Base-by-base conservation (phyloP, 1,284 basidiomycete genomes). In the Rhodotorula sp. region DNA sequence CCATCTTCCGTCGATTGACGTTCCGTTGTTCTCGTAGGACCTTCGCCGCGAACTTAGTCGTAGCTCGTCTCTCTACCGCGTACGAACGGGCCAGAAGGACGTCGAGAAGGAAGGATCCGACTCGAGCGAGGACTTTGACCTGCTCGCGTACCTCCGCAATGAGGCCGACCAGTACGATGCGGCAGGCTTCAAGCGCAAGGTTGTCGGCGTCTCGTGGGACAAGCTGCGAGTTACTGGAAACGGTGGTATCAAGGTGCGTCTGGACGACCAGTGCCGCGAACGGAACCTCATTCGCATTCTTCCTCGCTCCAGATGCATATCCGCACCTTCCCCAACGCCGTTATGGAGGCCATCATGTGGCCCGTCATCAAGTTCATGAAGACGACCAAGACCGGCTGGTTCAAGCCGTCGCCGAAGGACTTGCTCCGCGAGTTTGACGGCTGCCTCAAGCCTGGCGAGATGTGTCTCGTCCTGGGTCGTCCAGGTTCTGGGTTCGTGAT, bases 111-210 rank as follows among this genome's bases (percentile, higher is more conserved):
- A 60, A 20, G 72, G 65, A 19, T 46, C 51, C 9, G 64, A 73
- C 29, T 13, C 30, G 11, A 55, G 57, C 30, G 71, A 81, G 53
- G 77, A 77, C 48, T 92, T 91, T 76, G 86, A 91, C 79, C 84
- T 94, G 13, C 85, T 86, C 44, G 89, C 89, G 62, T 92, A 90
- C 76, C 84, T 95, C 24, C 84, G 85, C 4, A 87, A 85, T 36
- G 88, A 88, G 74, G 85, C 88, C 10, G 48, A 56, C 32, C 59
- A 56, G 57, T 83, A 85, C 66, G 87, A 91, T 70, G 79, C 82
- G 36, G 88, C 89, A 10, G 90, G 90, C 8, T 89, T 93, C 76
- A 86, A 87, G 76, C 88, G 88, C 80, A 94, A 94, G 82, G 86
- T 88, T 72, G 89, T 79, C 48, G 90, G 90, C 48, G 89, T 92